phyloP scores from a whole-genome alignment of 2,329 filamentous ascomycete species.

The Trichophyton simii region DNA sequence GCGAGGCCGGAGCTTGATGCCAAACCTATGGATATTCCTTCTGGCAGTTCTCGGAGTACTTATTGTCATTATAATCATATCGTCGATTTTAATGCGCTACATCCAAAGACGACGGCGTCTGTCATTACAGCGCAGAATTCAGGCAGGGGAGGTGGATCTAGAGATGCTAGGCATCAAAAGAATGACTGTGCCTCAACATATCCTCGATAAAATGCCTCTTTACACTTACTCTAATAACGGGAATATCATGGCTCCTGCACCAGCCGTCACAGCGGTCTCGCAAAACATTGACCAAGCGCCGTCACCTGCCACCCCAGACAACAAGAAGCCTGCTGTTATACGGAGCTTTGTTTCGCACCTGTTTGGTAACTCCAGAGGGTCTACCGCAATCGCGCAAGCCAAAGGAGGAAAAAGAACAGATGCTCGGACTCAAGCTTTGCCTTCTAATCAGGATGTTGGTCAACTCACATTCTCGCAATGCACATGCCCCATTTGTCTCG shows the following conservation, averaged over 20 bases:
- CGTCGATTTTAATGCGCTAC: constrained; percentile 62
- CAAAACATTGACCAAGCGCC: background rate
- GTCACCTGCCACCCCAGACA: background rate
- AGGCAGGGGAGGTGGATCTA: constrained; percentile 68
- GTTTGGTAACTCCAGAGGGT: background rate
- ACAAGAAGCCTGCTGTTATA: background rate
- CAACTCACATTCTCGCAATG: constrained; percentile 47
- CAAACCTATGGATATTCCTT: constrained; percentile 70
- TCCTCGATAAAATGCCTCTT: constrained; percentile 62
- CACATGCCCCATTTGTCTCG: constrained; percentile 79
- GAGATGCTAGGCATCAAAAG: constrained; percentile 76
- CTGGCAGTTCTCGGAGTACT: constrained; percentile 59
- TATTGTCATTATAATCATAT: constrained; percentile 52
- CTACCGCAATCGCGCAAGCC: background rate
- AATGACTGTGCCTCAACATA: constrained; percentile 58
- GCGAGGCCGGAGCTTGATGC: constrained; percentile 31
- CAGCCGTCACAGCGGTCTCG: background rate
- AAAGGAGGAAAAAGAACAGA: background rate
- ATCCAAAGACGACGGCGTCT: constrained; percentile 60
- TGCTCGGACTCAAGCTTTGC: background rate
- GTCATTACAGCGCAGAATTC: constrained; percentile 56
- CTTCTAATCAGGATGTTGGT: background rate
- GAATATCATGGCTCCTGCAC: background rate
- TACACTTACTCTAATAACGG: constrained; percentile 52
- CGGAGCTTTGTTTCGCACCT: background rate